Evolutionary conservation across 495 filamentous ascomycete genomes (phyloP), one percentile per base, ranked within the genome.

Genomic region (Trichoderma gamsii): DNA sequence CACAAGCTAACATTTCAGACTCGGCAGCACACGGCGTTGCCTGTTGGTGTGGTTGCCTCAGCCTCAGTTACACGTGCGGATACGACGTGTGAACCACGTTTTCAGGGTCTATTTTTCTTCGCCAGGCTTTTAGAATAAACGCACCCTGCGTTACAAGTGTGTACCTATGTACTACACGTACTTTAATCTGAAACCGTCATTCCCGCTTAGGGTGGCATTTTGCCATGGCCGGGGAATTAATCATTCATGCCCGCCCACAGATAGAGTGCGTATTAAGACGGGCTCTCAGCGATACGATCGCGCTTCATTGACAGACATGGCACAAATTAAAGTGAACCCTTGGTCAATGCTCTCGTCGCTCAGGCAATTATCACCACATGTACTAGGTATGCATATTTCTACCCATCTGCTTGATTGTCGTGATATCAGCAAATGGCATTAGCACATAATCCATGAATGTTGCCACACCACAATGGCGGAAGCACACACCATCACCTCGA

Each of bases 261-360:
- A 16, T 46, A 46, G 43, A 46, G 43, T 46, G 43, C 43, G 43
- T 46, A 46, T 46, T 46, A 46, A 18, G 6, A 46, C 43, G 43
- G 43, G 13, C 18, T 18, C 43, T 21, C 9, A 25, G 51, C n/a
- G 16, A 23, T 16, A 56, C 21, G 18, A 56, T 21, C n/a, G 51
- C n/a, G 18, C 51, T 25, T 25, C 13, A 49, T 15, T n/a, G 3
- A 11, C 13, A 7, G 44, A 18, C 15, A 49, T 49, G 21, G n/a
- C 51, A 56, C 51, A 25, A 56, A 21, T 21, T n/a, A 56, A 56
- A 18, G 51, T 21, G 51, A 56, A 56, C 51, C 51, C 51, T 16
- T 56, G 51, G 51, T n/a, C 51, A 16, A 56, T 56, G 51, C 51
- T 56, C 21, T 49, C 51, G 51, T 56, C 51, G 51, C 51, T 56